Conservation (phyloP, 2,329 filamentous ascomycete genomes). For the Rhynchosporium secalis region DNA sequence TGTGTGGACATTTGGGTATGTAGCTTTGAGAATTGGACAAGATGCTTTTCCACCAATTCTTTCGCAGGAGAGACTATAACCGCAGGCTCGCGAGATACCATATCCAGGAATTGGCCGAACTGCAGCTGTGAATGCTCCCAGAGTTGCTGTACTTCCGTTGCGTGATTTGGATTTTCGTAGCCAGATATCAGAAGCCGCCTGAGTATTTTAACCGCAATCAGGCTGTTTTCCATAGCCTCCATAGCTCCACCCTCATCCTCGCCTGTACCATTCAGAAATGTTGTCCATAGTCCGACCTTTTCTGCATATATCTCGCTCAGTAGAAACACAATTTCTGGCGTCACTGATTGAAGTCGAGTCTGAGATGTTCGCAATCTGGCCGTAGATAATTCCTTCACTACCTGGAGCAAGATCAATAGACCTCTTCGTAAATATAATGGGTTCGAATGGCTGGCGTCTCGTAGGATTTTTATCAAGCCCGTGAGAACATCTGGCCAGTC, state of each 20-base stretch:
- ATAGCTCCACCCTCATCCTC: conserved; percentile 60
- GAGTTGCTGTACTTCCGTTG: conserved; percentile 72
- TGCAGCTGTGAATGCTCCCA: conserved; percentile 79
- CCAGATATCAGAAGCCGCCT: conserved; percentile 77
- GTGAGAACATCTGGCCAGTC: conserved; percentile 73
- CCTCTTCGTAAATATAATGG: conserved; percentile 68
- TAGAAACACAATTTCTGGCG: conserved; percentile 81
- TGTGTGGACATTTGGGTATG: conserved; percentile 81
- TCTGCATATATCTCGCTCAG: conserved; percentile 76
- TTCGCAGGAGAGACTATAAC: conserved; percentile 54
- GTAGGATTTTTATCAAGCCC: conserved; percentile 64
- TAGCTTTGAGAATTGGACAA: conserved; percentile 87
- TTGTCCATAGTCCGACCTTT: conserved; percentile 69
- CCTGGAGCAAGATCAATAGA: conserved; percentile 75
- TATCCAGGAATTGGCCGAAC: conserved; percentile 71
- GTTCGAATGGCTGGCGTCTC: conserved; percentile 56
- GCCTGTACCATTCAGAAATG: conserved; percentile 56
- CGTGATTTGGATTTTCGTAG: conserved; percentile 81
- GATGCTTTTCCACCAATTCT: conserved; percentile 75
- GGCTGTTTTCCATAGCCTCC: conserved; percentile 71
- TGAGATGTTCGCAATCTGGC: conserved; percentile 75
- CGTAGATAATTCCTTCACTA: conserved; percentile 87
- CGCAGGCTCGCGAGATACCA: conserved; percentile 58
- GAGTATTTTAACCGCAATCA: conserved; percentile 76
- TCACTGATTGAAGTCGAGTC: conserved; percentile 72